Conservation (phyloP, 495 filamentous ascomycete species). For the Rostrohypoxylon terebratum region DNA sequence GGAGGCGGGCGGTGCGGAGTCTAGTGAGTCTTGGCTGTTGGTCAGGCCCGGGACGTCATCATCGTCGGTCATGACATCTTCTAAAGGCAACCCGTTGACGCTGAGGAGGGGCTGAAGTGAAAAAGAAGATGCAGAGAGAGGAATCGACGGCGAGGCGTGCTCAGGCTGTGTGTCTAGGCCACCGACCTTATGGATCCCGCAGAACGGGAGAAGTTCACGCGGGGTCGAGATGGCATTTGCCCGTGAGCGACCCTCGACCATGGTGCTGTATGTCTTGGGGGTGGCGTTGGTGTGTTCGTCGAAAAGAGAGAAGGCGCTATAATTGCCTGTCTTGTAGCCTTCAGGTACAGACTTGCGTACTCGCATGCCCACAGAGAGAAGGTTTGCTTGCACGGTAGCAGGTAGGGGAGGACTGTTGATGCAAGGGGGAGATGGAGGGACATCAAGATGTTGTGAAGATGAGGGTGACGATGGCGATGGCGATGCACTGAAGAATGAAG, state of each 20-base stretch:
- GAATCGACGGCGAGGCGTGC: background rate
- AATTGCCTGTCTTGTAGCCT: slow-evolving; percentile 83
- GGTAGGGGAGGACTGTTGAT: slow-evolving; percentile 63
- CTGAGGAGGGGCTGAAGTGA: slow-evolving; percentile 31
- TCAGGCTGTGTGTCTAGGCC: slow-evolving; percentile 62
- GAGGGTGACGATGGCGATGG: slow-evolving; percentile 25
- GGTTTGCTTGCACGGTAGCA: slow-evolving; percentile 74
- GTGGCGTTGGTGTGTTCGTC: slow-evolving; percentile 42
- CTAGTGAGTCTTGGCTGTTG: slow-evolving; percentile 56
- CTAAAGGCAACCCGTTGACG: slow-evolving; percentile 27
- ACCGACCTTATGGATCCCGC: slow-evolving; percentile 75
- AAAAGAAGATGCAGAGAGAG: background rate
- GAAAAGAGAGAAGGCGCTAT: slow-evolving; percentile 61
- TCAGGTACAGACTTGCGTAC: slow-evolving; percentile 91
- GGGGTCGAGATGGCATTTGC: slow-evolving; percentile 48
- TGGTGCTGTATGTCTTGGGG: slow-evolving; percentile 14
- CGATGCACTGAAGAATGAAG: slow-evolving; percentile 57
- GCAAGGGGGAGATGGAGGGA: slow-evolving; percentile 1
- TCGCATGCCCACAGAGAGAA: slow-evolving; percentile 91
- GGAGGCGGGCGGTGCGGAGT: slow-evolving; percentile 36
- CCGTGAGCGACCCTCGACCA: slow-evolving; percentile 44
- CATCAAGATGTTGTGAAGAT: background rate
- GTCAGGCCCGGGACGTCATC: slow-evolving; percentile 51
- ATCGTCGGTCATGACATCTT: slow-evolving; percentile 29
- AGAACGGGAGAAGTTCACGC: slow-evolving; percentile 78